Evolutionary conservation across 106 monocot genomes (phyloP).

Genomic region (Allium fistulosum): DNA sequence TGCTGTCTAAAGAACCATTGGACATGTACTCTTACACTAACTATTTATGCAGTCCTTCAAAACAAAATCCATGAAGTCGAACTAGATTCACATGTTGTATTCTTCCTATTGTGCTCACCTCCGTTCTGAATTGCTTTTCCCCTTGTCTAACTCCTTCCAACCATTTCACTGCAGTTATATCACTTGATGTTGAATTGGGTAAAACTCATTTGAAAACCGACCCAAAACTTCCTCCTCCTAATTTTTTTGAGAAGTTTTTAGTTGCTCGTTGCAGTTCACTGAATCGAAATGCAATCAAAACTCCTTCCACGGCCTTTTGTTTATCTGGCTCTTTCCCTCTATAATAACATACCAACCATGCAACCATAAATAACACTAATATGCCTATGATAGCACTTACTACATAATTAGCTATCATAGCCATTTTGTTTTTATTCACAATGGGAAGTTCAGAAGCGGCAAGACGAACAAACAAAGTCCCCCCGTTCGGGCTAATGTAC

Average conservation of each 20-base stretch:
- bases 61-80: constrained; percentile 6
- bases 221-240: no score
- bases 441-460: neutral
- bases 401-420: no score
- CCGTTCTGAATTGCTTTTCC: constrained; percentile 7
- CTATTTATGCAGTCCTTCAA: neutral
- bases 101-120: constrained; percentile 7
- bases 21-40: constrained; percentile 10
- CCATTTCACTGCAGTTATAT: neutral
- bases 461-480: constrained; percentile 4
- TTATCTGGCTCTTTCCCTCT: no score
- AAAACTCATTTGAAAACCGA: no score
- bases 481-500: neutral
- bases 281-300: no score
- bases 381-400: no score
- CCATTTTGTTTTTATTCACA: no score
- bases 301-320: no score
- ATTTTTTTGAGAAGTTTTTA: no score
- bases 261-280: no score
- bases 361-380: no score
- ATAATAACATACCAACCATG: no score
- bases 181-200: neutral
- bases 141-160: neutral
- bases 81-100: constrained; percentile 10
- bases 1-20: constrained; percentile 1